A percentile compares a stretch with the other conserved stretches of the same genome.
These are phyloP conservation scores for Ilex paraguariensis DNA, from an alignment of 305 asterid species.

Conservation along the genomic window DNA sequence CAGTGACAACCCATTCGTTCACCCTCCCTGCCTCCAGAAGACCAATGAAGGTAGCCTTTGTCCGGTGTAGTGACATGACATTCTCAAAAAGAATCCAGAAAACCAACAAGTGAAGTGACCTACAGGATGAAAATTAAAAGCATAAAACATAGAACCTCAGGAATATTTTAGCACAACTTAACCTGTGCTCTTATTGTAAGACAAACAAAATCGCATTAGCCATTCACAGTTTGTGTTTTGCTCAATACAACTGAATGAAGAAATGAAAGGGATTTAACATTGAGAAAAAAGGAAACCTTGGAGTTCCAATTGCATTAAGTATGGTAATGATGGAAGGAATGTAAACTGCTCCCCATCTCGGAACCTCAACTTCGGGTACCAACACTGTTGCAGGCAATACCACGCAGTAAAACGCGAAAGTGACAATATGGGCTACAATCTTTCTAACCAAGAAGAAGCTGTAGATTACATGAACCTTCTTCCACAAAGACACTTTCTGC, in stretches of 20 bases:
- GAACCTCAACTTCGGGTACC: slow-evolving; percentile 77
- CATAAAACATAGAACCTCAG: neutral
- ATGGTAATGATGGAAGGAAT: slow-evolving; percentile 71
- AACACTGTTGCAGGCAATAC: slow-evolving; percentile 73
- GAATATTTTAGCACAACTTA: neutral
- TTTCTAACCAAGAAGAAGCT: slow-evolving; percentile 87
- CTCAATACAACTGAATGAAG: neutral
- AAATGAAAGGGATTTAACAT: neutral
- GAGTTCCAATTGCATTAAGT: slow-evolving; percentile 80
- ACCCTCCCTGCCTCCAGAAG: slow-evolving; percentile 72
- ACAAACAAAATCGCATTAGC: neutral
- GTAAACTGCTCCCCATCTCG: slow-evolving; percentile 85
- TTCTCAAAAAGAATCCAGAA: slow-evolving; percentile 88
- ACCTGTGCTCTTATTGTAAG: neutral
- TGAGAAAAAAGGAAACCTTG: slow-evolving; percentile 40
- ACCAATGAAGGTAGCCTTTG: slow-evolving; percentile 74
- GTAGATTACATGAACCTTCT: slow-evolving; percentile 75
- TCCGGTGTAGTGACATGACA: slow-evolving; percentile 80
- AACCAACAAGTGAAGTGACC: slow-evolving; percentile 70
- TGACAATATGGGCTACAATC: slow-evolving; percentile 75
- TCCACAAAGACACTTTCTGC: slow-evolving; percentile 82
- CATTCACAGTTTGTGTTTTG: too few relatives aligned
- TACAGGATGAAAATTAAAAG: slow-evolving; percentile 8
- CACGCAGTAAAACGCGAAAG: slow-evolving; percentile 67
- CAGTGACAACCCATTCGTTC: slow-evolving; percentile 89